phyloP scores from a whole-genome alignment of 352 stramenopile genomes.

The Stephanocyclus meneghinianus region DNA sequence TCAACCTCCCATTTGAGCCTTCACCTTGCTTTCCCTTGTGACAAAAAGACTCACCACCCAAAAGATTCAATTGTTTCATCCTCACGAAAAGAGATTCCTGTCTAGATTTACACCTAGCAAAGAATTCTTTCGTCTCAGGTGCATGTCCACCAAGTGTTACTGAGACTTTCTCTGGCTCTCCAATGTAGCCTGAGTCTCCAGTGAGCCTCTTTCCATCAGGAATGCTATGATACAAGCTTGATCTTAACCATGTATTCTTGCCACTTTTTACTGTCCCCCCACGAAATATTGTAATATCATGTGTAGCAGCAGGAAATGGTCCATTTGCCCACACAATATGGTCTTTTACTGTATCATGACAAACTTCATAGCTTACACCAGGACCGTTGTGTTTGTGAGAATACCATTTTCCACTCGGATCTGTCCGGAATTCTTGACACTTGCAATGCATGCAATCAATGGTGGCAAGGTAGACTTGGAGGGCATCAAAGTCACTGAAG shows the following conservation, averaged over 20 bases:
- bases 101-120: slow-evolving; percentile 11
- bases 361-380: slow-evolving; percentile 42
- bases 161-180: slow-evolving; percentile 33
- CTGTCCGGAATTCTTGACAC: slow-evolving; percentile 34
- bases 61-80: background rate
- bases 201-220: slow-evolving; percentile 25
- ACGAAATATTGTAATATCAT: slow-evolving; percentile 14
- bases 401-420: slow-evolving; percentile 54
- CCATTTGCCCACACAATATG: slow-evolving; percentile 37
- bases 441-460: slow-evolving; percentile 48
- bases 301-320: slow-evolving; percentile 16
- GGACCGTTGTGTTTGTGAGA: slow-evolving; percentile 34
- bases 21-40: slow-evolving; percentile 16
- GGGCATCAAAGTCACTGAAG: slow-evolving; percentile 11
- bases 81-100: background rate
- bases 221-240: slow-evolving; percentile 33
- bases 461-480: slow-evolving; percentile 12
- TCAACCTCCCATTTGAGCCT: slow-evolving; percentile 67
- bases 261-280: slow-evolving; percentile 6
- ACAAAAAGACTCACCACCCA: background rate
- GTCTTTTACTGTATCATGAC: slow-evolving; percentile 31
- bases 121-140: slow-evolving; percentile 10
- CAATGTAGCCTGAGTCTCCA: slow-evolving; percentile 35
- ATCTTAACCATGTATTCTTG: slow-evolving; percentile 21
- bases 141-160: background rate